phyloP scores from a whole-genome alignment of 371 early-diverging fungal genomes.

The Mortierella sp. region DNA sequence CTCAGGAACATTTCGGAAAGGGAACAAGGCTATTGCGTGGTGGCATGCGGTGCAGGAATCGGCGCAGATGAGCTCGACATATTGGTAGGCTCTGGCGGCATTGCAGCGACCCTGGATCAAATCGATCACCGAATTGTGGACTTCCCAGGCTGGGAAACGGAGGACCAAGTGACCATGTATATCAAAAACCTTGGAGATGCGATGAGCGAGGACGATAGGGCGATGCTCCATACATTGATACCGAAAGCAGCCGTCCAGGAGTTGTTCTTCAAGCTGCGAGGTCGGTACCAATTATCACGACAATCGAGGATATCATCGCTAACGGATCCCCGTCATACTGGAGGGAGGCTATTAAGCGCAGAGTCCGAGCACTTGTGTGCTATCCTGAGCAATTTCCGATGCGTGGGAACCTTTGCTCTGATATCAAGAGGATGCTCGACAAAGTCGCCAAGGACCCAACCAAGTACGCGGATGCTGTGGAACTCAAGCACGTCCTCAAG shows the following conservation, averaged over 20 bases:
- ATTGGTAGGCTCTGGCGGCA: constrained; percentile 30
- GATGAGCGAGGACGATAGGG: constrained; percentile 31
- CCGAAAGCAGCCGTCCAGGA: constrained; percentile 38
- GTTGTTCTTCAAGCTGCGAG: constrained; percentile 42
- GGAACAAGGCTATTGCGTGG: constrained; percentile 25
- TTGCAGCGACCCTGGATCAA: constrained; percentile 13
- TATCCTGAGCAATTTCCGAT: constrained; percentile 29
- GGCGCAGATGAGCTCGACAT: constrained; percentile 34
- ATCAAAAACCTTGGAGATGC: constrained; percentile 37
- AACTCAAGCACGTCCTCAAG: constrained; percentile 41
- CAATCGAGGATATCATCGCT: constrained; percentile 46
- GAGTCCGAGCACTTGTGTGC: constrained; percentile 22
- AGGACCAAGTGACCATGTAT: constrained; percentile 27
- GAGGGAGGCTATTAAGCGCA: constrained; percentile 30
- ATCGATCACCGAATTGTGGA: constrained; percentile 26
- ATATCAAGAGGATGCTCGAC: constrained; percentile 45
- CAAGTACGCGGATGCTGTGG: constrained; percentile 35
- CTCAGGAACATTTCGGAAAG: constrained; percentile 26
- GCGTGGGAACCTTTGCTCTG: constrained; percentile 37
- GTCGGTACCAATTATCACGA: constrained; percentile 35
- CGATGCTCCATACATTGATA: constrained; percentile 27
- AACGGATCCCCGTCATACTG: constrained; percentile 40
- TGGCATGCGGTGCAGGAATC: constrained; percentile 45
- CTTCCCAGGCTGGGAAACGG: constrained; percentile 42
- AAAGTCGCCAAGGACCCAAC: constrained; percentile 42